These are phyloP conservation scores for Larix sibirica DNA, from an alignment of 83 land plant genomes.

Conservation along the genomic window DNA sequence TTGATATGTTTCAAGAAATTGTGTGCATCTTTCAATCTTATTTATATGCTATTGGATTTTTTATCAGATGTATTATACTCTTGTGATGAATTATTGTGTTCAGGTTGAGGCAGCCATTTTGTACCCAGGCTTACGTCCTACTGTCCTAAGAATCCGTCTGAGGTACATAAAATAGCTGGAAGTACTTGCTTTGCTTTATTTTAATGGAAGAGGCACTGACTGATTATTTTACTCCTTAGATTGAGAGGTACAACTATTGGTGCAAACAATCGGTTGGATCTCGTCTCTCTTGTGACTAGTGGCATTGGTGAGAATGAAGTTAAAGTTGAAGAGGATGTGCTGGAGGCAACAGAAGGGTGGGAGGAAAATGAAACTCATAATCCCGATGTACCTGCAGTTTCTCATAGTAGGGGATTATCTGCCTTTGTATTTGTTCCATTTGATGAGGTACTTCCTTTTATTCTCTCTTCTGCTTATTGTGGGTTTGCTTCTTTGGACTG, in stretches of 20 bases:
- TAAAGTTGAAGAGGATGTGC: constrained; percentile 53
- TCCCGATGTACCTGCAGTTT: constrained; percentile 95
- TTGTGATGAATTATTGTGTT: constrained; percentile 9
- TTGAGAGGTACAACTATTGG: constrained; percentile 86
- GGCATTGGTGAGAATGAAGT: constrained; percentile 70
- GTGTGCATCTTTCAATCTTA: not conserved
- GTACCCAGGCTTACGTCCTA: constrained; percentile 83
- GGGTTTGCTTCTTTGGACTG: not conserved
- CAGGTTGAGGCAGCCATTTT: constrained; percentile 89
- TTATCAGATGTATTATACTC: not conserved
- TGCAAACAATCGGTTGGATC: constrained; percentile 88
- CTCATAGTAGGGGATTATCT: constrained; percentile 83
- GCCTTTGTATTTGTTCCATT: constrained; percentile 96
- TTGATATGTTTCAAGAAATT: not conserved
- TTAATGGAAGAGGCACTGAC: not conserved
- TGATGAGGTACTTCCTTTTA: constrained; percentile 62
- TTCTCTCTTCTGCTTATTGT: not conserved
- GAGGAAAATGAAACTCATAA: constrained; percentile 88
- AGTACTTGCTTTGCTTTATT: not conserved
- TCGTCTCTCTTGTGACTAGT: constrained; percentile 81
- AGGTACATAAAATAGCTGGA: constrained; percentile 41
- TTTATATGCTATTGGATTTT: not conserved
- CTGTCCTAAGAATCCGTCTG: constrained; percentile 88
- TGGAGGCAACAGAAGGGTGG: constrained; percentile 72
- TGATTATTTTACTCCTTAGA: constrained; percentile 29